Evolutionary conservation across 2,329 filamentous ascomycete genomes (phyloP), one percentile per base, ranked within the genome.

Genomic region (Didymella pomorum): DNA sequence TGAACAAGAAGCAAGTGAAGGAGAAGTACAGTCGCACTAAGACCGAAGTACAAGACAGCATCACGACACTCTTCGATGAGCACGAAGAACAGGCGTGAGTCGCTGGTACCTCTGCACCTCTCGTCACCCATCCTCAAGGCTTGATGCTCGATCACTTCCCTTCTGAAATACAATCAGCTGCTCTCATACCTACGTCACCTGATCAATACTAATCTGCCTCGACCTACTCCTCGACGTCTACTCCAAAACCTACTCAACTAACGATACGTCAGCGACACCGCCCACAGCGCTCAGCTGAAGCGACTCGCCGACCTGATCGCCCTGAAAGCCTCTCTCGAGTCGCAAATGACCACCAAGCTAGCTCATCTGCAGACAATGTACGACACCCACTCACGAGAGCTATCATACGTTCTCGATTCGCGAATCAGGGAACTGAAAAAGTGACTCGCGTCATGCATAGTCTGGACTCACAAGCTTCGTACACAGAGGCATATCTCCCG

Each of bases 61-160:
- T 77, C 58, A 62, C 52, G 35, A 56, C 51, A 0, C 31, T 70
- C 6, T 74, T 76, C 44, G 65, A 68, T 16, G 47, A 66, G 2
- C 67, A 73, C 29, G 67, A 72, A 46, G 53, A 58, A 23, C 48
- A 71, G 53, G 54, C 65, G 75, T 77, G 66, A 70, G 70, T 66
- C 41, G 31, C 54, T 43, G 20, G 21, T 21, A 43, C 48, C 11
- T 42, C 18, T 20, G 16, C 50, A 21, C 18, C 20, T n/a, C 7
- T n/a, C 10, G 12, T 14, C 45, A 23, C 25, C 3, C n/a, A 42
- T 16, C 10, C 5, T 14, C n/a, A n/a, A 12, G 4, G 23, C 10
- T 23, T 20, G 26, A 21, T 43, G 23, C 41, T n/a, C 23, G 7
- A 18, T n/a, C 21, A n/a, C 4, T 6, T 20, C 5, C 20, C 18